phyloP scores from a whole-genome alignment of 345 rosid species.

The Rhodamnia rubescens region DNA sequence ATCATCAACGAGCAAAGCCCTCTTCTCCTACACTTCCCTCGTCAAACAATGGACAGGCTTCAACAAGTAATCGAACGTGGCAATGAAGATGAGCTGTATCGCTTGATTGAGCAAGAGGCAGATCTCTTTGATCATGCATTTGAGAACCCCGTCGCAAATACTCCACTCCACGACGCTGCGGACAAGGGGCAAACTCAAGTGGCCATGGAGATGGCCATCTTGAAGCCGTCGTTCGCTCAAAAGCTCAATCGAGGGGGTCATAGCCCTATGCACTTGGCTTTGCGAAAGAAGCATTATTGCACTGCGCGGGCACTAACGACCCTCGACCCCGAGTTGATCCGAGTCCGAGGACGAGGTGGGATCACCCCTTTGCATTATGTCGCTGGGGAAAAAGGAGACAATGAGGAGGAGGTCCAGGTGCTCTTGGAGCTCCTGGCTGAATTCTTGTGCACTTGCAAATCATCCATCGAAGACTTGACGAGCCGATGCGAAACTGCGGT shows the following conservation, averaged over 20 bases:
- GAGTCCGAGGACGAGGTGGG: slow-evolving; percentile 14
- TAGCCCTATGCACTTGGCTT: slow-evolving; percentile 19
- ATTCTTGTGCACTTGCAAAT: slow-evolving; percentile 5
- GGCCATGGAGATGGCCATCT: slow-evolving; percentile 10
- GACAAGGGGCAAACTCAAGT: neutral
- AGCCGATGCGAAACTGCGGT: slow-evolving; percentile 7
- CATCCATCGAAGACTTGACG: slow-evolving; percentile 22
- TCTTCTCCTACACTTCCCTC: neutral
- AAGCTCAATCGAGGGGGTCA: slow-evolving; percentile 17
- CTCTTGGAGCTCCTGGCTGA: slow-evolving; percentile 1
- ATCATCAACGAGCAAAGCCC: neutral
- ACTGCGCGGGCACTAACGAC: slow-evolving; percentile 7
- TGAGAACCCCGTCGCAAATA: neutral
- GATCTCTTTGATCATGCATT: neutral
- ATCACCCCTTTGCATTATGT: slow-evolving; percentile 19
- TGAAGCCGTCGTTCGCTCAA: slow-evolving; percentile 10
- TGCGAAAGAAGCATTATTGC: neutral
- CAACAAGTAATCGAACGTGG: neutral
- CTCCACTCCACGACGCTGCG: neutral
- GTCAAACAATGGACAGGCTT: neutral
- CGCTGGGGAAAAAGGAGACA: neutral
- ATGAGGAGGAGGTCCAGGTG: neutral
- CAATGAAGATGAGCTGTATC: neutral
- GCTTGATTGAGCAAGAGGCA: accelerated
- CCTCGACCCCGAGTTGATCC: slow-evolving; percentile 4